Conservation (phyloP, 441 rosid genomes). For the Eruca vesicaria region DNA sequence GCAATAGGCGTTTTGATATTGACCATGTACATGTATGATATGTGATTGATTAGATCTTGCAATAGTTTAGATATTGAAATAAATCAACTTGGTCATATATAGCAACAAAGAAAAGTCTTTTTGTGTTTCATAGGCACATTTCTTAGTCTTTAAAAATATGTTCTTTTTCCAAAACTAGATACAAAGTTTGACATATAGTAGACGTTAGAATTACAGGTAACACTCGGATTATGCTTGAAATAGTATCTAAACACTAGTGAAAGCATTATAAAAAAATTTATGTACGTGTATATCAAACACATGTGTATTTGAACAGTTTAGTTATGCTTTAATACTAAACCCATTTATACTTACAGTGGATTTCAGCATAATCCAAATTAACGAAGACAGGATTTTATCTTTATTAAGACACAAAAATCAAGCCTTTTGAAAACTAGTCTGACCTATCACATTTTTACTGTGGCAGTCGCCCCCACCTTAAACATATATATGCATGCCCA, state of each 20-base stretch:
- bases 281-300: not conserved
- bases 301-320: not conserved
- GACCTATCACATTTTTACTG: not conserved
- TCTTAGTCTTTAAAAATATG: not conserved
- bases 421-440: not conserved
- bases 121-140: not conserved
- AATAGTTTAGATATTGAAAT: not conserved
- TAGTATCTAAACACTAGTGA: not conserved
- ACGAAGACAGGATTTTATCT: not conserved
- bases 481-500: not conserved
- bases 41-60: not conserved
- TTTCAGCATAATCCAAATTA: not conserved
- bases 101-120: not conserved
- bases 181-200: not conserved
- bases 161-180: not conserved
- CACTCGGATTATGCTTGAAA: not conserved
- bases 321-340: not conserved
- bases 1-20: not conserved
- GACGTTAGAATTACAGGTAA: not conserved
- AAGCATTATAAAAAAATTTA: not conserved
- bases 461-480: not conserved
- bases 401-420: not conserved
- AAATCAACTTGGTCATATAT: not conserved
- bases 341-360: not conserved
- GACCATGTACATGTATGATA: not conserved